Evolutionary conservation across 371 early-diverging fungal species (phyloP), one percentile per base, ranked within the genome.

Genomic region (Umbelopsis sp.): DNA sequence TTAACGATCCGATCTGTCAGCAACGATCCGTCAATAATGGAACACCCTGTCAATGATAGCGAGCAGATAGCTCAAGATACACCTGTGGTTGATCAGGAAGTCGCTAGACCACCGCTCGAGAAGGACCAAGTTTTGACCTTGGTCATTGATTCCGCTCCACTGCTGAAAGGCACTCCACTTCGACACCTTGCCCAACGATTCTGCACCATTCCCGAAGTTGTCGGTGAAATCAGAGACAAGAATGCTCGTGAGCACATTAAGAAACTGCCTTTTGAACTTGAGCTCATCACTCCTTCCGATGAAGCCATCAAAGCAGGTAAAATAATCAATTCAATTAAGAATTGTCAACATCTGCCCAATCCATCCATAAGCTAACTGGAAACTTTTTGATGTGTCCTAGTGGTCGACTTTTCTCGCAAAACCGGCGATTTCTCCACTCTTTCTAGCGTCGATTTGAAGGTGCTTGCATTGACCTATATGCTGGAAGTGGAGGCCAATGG

Each of bases 381-480:
- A 41, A 22, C 22, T 10, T 7, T 41, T 12, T 41, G 41, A 41
- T 41, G 2, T 41, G 41, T 41, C 1, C 44, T 67, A 90, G 96
- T 95, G 20, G 79, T 91, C 18, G 88, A 86, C 24, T 96, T 96
- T 75, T 86, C 98, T 38, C 94, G 92, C 70, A 91, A 91, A 80
- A 97, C 99, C 1, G 99, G 99, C 46, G 99, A 98, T 80, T 95
- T 85, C 74, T 82, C 93, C 16, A 85, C 87, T 11, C 81, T 98
- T 44, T 93, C 95, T 5, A 72, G 83, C 44, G 90, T 94, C 5
- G 99, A 98, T 90, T 73, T 98, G 66, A 91, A 89, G 70, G 93
- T 98, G 6, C 77, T 98, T 53, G 97, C 97, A 1, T 80, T 98
- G 73, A 89, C 95, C 5, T 91, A 90, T 65, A 94, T 90, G 83